Evolutionary conservation across 202 grass and related monocot genomes (phyloP), one percentile per base, ranked within the genome.

Genomic region (Bolboschoenoplectus hybrid): DNA sequence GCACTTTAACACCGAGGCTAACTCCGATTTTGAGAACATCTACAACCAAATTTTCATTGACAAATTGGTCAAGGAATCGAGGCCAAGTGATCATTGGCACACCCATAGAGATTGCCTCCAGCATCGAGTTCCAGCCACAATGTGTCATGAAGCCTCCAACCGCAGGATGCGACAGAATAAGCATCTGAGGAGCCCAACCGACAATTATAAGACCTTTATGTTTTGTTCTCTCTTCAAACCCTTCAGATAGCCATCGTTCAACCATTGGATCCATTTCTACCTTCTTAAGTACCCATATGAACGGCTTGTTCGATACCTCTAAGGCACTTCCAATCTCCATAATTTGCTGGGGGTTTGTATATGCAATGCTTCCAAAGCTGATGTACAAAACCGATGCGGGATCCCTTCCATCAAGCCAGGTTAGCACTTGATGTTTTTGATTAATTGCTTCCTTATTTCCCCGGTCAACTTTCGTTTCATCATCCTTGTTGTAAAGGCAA

Each of bases 281-380:
- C 9, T 89, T 80, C 85, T 70, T 89, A 10, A 95, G 17, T 6
- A 81, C 84, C 90, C 90, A 91, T 47, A 95, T 62, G 84, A 92
- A 95, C 60, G 91, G 80, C 39, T 72, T 78, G 0, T 74, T 86
- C 7, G 89, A 88, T 2, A 80, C 83, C 69, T 92, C 89, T 6
- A 95, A 88, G 13, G 85, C 93, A 13, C 43, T 56, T 0, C 89
- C 91, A 11, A 95, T 85, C 85, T 92, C 93, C 1, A 89, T 52
- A 14, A 84, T 13, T 88, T 91, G 90, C 36, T 89, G 74, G 1
- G 83, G n/a, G 0, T 79, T 64, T 10, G 61, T 65, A 43, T 58
- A 78, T 34, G 45, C 43, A 84, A 91, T 60, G 82, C 89, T 95
- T 26, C 93, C 93, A 63, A 92, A 95, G 79, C 79, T 88, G 46